These are phyloP conservation scores for Phytophthora sp. DNA, from an alignment of 352 stramenopile species.

Conservation along the genomic window DNA sequence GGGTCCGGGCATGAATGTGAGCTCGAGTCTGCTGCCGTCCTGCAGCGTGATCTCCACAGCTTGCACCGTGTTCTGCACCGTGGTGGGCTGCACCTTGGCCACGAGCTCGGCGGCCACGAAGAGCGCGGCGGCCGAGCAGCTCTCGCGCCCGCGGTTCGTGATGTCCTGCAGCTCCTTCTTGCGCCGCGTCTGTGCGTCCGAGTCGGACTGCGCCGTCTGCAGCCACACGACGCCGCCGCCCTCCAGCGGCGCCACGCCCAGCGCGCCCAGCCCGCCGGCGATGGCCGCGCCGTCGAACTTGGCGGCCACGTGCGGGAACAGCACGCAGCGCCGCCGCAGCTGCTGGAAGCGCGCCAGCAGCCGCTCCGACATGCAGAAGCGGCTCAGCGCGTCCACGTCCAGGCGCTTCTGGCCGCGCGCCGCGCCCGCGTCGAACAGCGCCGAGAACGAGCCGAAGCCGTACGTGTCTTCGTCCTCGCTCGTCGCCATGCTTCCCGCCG, in stretches of 20 bases:
- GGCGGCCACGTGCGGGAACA: constrained; percentile 57
- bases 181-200: constrained; percentile 50
- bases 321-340: constrained; percentile 8
- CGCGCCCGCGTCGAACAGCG: constrained; percentile 44
- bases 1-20: constrained; percentile 60
- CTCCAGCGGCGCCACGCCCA: constrained; percentile 26
- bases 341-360: constrained; percentile 48
- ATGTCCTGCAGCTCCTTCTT: constrained; percentile 70
- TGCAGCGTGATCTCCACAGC: constrained; percentile 47
- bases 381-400: constrained; percentile 43
- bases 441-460: constrained; percentile 71
- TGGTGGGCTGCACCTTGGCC: constrained; percentile 25
- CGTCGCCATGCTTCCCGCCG: constrained; percentile 20
- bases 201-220: constrained; percentile 56
- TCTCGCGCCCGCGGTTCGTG: constrained; percentile 32
- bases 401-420: constrained; percentile 24
- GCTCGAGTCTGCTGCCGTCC: constrained; percentile 45
- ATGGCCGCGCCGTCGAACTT: constrained; percentile 60
- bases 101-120: constrained; percentile 43
- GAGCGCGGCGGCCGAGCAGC: constrained; percentile 39
- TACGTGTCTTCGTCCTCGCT: constrained; percentile 73
- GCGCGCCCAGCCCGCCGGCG: constrained; percentile 52
- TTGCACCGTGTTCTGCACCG: constrained; percentile 49
- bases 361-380: constrained; percentile 58
- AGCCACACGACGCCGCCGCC: constrained; percentile 60